These are phyloP conservation scores for Pestalotiopsis sp. DNA, from an alignment of 2,329 filamentous ascomycete species.

Conservation along the genomic window DNA sequence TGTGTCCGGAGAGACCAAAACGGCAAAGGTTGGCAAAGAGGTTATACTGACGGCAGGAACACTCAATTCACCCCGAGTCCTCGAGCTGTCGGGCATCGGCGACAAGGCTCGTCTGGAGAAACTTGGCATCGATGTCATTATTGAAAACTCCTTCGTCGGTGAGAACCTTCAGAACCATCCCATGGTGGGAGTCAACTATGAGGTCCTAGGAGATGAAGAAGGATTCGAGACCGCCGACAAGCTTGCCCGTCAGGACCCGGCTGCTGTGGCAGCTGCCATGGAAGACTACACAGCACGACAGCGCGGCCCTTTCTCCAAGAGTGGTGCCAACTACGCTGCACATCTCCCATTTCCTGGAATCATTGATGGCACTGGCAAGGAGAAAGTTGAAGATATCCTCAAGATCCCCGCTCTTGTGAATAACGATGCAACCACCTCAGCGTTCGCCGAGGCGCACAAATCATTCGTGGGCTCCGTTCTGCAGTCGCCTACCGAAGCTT, in stretches of 20 bases:
- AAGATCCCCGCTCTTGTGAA: background rate
- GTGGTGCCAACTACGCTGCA: conserved; percentile 21
- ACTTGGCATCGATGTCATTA: conserved; percentile 32
- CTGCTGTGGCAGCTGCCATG: conserved; percentile 22
- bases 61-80: conserved; percentile 43
- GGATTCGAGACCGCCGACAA: conserved; percentile 24
- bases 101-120: conserved; percentile 33
- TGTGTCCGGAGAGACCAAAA: conserved; percentile 17
- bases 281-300: conserved; percentile 22
- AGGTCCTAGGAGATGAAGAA: conserved; percentile 20
- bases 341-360: conserved; percentile 24
- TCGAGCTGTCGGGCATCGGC: conserved; percentile 47
- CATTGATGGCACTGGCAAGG: conserved; percentile 26
- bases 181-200: conserved; percentile 23
- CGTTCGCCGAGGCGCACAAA: conserved; percentile 3
- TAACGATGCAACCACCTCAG: background rate
- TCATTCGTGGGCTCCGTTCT: conserved; percentile 8
- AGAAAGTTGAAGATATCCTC: conserved; percentile 27
- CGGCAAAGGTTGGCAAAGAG: conserved; percentile 34
- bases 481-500: background rate
- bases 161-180: conserved; percentile 40
- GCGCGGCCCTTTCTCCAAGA: conserved; percentile 23
- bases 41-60: conserved; percentile 45
- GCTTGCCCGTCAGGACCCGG: conserved; percentile 21
- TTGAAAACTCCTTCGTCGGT: conserved; percentile 39